phyloP scores from a whole-genome alignment of 1,284 basidiomycete species.

The Leucoagaricus sp. region DNA sequence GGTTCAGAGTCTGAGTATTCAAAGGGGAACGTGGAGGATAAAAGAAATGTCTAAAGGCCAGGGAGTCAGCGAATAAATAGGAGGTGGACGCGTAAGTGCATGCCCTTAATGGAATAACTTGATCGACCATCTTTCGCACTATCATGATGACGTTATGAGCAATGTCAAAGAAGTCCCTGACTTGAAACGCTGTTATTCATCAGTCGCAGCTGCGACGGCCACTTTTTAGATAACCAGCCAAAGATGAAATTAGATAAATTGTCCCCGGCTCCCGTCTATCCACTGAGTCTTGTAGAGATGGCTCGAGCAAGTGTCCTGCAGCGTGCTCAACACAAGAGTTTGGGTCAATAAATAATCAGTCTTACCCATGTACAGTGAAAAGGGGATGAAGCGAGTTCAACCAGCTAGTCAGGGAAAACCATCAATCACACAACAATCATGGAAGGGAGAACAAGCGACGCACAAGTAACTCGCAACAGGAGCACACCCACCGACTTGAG shows the following conservation, averaged over 20 bases:
- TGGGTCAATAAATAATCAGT: constrained; percentile 8
- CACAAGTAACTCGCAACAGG: constrained; percentile 68
- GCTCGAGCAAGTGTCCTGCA: constrained; percentile 21
- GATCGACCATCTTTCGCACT: neutral
- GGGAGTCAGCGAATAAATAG: neutral
- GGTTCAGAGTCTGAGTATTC: neutral
- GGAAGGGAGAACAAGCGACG: constrained; percentile 26
- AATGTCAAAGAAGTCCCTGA: neutral
- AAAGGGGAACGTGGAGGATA: neutral
- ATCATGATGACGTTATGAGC: neutral
- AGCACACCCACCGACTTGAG: constrained; percentile 56
- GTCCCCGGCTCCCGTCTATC: neutral
- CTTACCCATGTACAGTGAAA: constrained; percentile 56
- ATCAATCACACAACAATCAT: too few species aligned
- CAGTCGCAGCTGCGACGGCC: neutral
- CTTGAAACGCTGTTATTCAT: neutral
- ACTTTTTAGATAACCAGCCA: neutral
- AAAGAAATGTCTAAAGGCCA: neutral
- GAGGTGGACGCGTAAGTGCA: neutral
- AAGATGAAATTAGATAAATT: too few species aligned
- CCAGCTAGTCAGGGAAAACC: too few species aligned
- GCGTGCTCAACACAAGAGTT: neutral
- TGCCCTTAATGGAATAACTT: constrained; percentile 5
- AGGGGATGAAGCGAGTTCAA: constrained; percentile 60
- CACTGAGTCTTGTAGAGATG: constrained; percentile 19